Evolutionary conservation across 2,329 filamentous ascomycete species (phyloP).

Genomic region (Fusarium dlaminii): DNA sequence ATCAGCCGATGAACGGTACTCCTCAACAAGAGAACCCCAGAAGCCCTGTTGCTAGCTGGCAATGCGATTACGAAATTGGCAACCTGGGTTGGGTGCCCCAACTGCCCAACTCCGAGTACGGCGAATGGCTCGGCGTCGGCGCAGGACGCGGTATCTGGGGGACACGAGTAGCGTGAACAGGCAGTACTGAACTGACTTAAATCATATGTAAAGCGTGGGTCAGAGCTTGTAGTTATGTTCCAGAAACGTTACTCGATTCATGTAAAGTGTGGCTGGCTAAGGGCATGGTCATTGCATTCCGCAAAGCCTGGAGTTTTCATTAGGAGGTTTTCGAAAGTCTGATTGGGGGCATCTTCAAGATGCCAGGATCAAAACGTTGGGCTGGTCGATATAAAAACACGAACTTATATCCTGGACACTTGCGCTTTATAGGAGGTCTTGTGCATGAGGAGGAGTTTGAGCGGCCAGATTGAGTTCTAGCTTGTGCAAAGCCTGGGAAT

Average conservation of each 20-base stretch:
- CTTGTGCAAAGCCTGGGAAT: background rate
- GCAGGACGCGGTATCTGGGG: slow-evolving; percentile 86
- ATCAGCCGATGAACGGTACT: slow-evolving; percentile 60
- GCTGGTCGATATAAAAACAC: slow-evolving; percentile 31
- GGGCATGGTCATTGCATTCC: slow-evolving; percentile 41
- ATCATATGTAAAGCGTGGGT: slow-evolving; percentile 21
- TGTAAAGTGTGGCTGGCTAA: slow-evolving; percentile 37
- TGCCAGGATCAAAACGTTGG: slow-evolving; percentile 34
- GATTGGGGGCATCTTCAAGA: slow-evolving; percentile 33
- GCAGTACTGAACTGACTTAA: slow-evolving; percentile 25
- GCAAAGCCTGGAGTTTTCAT: slow-evolving; percentile 42
- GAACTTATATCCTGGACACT: slow-evolving; percentile 22
- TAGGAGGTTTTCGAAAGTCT: slow-evolving; percentile 30
- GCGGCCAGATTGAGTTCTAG: background rate
- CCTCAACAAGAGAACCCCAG: slow-evolving; percentile 65
- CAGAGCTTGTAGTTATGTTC: slow-evolving; percentile 3
- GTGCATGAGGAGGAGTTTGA: background rate
- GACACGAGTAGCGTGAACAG: slow-evolving; percentile 58
- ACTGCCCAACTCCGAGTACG: slow-evolving; percentile 71
- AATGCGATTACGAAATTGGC: slow-evolving; percentile 86
- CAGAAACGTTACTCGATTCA: slow-evolving; percentile 30
- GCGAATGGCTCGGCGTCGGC: slow-evolving; percentile 86
- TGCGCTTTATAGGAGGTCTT: background rate
- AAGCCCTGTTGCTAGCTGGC: slow-evolving; percentile 80
- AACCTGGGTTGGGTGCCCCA: slow-evolving; percentile 88